Evolutionary conservation across 495 filamentous ascomycete genomes (phyloP), one percentile per base, ranked within the genome.

Genomic region (Aspergillus kassunensis): DNA sequence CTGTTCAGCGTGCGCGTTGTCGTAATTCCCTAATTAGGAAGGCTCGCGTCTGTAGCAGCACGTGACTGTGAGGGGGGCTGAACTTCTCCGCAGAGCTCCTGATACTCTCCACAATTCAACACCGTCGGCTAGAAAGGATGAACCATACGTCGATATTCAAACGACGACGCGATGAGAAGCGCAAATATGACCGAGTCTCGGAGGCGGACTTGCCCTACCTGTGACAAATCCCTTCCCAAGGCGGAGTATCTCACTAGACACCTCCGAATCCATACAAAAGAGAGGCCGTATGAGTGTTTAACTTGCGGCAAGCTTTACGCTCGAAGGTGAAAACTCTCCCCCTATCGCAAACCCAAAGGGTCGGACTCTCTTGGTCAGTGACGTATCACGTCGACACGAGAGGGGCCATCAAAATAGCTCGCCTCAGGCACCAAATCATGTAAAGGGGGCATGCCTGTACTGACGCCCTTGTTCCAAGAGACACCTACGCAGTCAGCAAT

Each of bases 171-270:
- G 33, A 16, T 16, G 33, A 35, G 4, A 35, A 35, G 15, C 33
- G 15, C 24, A 31, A 12, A 31, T 35, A 35, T 12, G 10, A 35
- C 4, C n/a, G 33, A 16, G 3, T 13, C 33, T 6, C 33, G 33
- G 10, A 35, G 15, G 4, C 33, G 33, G 11, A 35, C 33, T 13
- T 35, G 33, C n/a, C 33, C 6, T 35, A 35, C 33, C 15, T 35
- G 33, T 16, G n/a, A 35, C 15, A 35, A 66, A 27, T 25, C 50
- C 1, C 69, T 68, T 34, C 58, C 61, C 7, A 67, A 71, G 16
- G 58, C 51, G n/a, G 64, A 68, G 21, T 63, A 68, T 49, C 53
- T 71, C 15, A 62, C 58, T 8, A 45, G 66, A 6, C 68, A 71
- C 51, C 13, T 62, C 40, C 62, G 68, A 15, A 63, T 56, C 0